phyloP scores from a whole-genome alignment of 2,329 filamentous ascomycete species.

The Trichoderma endophyticum region DNA sequence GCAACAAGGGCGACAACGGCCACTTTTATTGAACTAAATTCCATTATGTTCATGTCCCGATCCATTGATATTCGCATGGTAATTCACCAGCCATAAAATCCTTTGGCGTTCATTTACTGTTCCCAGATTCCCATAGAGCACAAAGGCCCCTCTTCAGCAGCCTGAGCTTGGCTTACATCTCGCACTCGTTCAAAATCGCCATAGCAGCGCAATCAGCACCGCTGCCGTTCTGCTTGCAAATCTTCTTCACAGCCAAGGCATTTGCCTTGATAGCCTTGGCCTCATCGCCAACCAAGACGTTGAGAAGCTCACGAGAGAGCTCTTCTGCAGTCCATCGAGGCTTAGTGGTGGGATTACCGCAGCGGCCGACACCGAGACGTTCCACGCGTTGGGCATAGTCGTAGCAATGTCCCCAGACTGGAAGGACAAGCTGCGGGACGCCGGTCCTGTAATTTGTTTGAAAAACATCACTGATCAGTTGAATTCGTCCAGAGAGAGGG shows the following conservation, averaged over 20 bases:
- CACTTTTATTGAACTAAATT: neutral
- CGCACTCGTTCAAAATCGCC: slow-evolving; percentile 28
- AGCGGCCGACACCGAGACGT: slow-evolving; percentile 40
- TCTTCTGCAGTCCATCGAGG: slow-evolving; percentile 26
- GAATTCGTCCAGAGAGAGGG: neutral
- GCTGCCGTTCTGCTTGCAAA: slow-evolving; percentile 19
- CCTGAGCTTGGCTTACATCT: neutral
- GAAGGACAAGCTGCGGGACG: slow-evolving; percentile 44
- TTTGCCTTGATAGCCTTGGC: slow-evolving; percentile 16
- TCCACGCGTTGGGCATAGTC: slow-evolving; percentile 46
- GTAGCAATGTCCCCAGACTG: slow-evolving; percentile 45
- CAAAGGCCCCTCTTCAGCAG: neutral
- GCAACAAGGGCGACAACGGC: neutral
- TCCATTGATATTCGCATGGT: neutral
- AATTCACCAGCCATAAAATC: neutral
- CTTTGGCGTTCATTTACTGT: neutral
- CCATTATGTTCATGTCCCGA: neutral
- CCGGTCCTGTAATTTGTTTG: slow-evolving; percentile 35
- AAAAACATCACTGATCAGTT: neutral
- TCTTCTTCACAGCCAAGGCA: slow-evolving; percentile 11
- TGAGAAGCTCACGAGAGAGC: slow-evolving; percentile 21
- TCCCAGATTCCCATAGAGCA: neutral
- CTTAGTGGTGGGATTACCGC: slow-evolving; percentile 24
- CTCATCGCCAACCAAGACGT: slow-evolving; percentile 21
- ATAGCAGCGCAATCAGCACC: slow-evolving; percentile 14